Percentiles rank a stretch among this genome's conserved stretches.
These are phyloP conservation scores for Epichloe sylvatica DNA, from an alignment of 2,329 filamentous ascomycete species.

Conservation along the genomic window DNA sequence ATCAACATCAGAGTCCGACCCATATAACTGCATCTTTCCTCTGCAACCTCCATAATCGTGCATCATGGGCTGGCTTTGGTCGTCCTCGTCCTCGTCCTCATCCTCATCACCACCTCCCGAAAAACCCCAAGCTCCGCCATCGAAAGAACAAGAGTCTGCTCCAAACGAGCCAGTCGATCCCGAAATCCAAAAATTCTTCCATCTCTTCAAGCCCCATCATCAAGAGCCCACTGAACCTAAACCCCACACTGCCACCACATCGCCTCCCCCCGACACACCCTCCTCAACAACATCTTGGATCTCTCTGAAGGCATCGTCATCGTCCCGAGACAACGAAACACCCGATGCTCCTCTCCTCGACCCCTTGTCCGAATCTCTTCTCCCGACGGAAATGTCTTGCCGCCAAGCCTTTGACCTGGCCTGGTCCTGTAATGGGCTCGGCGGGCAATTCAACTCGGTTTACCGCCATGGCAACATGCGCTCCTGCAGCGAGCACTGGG, in stretches of 20 bases:
- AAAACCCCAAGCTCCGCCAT: constrained; percentile 11
- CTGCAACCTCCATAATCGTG: not conserved
- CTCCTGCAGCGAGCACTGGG: constrained; percentile 73
- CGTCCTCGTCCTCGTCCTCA: constrained; percentile 26
- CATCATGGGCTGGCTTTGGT: constrained; percentile 51
- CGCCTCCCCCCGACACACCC: constrained; percentile 17
- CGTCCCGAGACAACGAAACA: constrained; percentile 12
- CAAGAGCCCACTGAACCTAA: constrained; percentile 15
- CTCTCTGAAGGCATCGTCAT: constrained; percentile 19
- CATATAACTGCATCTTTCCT: not conserved
- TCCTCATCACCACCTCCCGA: constrained; percentile 13
- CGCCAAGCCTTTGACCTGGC: constrained; percentile 80
- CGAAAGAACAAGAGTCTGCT: constrained; percentile 10
- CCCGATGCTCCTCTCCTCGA: constrained; percentile 19
- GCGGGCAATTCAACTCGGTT: constrained; percentile 80
- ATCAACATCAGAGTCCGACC: not conserved
- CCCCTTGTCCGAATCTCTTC: constrained; percentile 51
- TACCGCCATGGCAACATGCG: constrained; percentile 74
- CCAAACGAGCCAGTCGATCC: constrained; percentile 26
- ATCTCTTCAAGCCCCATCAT: constrained; percentile 24
- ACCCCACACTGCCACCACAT: constrained; percentile 8
- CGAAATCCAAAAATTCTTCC: constrained; percentile 41
- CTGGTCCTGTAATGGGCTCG: constrained; percentile 85
- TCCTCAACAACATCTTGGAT: constrained; percentile 22
- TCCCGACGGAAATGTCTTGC: constrained; percentile 77